Evolutionary conservation across 2,329 filamentous ascomycete genomes (phyloP), one percentile per base, ranked within the genome.

Genomic region (Pleomassaria siparia): DNA sequence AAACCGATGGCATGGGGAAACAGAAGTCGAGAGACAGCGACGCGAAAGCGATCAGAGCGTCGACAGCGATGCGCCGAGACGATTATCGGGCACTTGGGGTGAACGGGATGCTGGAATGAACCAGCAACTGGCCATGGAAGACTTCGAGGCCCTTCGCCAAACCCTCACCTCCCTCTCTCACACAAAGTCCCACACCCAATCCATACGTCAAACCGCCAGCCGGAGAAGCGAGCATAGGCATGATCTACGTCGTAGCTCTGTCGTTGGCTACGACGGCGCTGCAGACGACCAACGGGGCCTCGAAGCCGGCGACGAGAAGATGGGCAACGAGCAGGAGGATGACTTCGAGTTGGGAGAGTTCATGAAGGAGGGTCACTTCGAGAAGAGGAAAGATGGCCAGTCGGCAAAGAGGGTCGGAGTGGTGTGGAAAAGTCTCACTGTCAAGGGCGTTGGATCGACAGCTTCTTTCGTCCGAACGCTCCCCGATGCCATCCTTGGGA

Each of bases 371-470:
- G 88, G 88, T 1, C 85, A 88, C 59, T 85, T 91, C 49, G 88
- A 91, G 70, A 89, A 87, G 64, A 80, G 86, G 11, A 82, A 81
- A 36, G 80, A 84, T 24, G 85, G 83, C 5, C 76, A 78, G 28
- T 86, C 88, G 0, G 80, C 85, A 10, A 94, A 92, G 73, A 88
- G 85, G 59, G 82, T 92, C 10, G 88, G 89, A 2, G 86, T 92
- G 1, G 74, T 90, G 1, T 92, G 86, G 76, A 88, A 86, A 69
- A 79, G 88, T 57, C 75, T 92, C 41, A 89, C 83, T 0, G 88
- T 92, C 22, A 85, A 87, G 66, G 88, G 88, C 15, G 73, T 85
- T 7, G 83, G 84, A 33, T 82, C 81, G 11, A 84, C 82, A 0
- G 77, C 86, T 0, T 82, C 82, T 0, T 87, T 88, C 54, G 87